Evolutionary conservation across 164 flowering plant genomes (phyloP).

Genomic region (Macadamia tetraphylla): DNA sequence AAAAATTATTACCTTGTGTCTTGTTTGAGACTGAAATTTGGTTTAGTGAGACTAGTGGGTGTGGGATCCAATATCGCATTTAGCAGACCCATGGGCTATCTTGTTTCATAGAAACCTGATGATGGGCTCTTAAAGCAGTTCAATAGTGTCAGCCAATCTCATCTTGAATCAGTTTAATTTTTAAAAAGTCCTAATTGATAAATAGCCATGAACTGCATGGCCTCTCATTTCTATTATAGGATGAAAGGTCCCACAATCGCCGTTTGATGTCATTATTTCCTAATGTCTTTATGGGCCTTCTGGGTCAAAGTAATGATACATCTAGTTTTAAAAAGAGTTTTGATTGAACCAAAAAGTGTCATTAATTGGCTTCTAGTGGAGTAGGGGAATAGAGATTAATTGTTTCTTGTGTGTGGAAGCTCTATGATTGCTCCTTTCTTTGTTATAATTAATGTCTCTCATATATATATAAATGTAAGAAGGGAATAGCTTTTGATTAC

Average conservation of each 20-base stretch:
- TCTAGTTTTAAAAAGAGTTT: not conserved
- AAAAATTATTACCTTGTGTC: no score
- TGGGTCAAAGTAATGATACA: conserved; percentile 12
- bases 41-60: no score
- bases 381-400: no score
- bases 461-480: not conserved
- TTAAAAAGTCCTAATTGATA: no score
- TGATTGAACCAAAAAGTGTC: not conserved
- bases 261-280: conserved; percentile 12
- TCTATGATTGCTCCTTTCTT: conserved; percentile 18
- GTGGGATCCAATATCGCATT: no score
- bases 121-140: no score
- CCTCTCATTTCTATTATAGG: not conserved
- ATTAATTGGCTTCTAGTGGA: conserved; percentile 8
- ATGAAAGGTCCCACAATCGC: conserved; percentile 9
- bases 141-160: no score
- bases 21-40: no score
- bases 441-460: conserved; percentile 1
- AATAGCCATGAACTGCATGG: not conserved
- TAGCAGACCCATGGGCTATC: no score
- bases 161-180: not conserved
- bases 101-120: no score
- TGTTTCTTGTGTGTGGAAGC: no score
- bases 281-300: conserved; percentile 9
- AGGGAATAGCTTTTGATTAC: conserved; percentile 15